Percentiles rank a stretch among this genome's conserved stretches.
Evolutionary conservation across 331 rosid species (phyloP).

Genomic region (Prunus yedoensis): DNA sequence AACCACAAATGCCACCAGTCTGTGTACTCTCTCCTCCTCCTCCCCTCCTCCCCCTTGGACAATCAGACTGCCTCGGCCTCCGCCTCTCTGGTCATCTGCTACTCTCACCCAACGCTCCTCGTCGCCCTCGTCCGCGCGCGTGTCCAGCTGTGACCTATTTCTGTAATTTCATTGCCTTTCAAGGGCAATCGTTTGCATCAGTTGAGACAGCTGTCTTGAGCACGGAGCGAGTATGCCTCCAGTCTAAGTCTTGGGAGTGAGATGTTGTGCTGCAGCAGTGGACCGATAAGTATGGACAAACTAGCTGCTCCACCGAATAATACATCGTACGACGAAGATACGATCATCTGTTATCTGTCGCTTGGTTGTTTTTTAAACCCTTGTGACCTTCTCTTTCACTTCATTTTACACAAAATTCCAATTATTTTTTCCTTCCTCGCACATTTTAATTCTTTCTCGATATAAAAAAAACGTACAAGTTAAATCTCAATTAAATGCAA

Average conservation of each 20-base stretch:
- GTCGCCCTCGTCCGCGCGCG: slow-evolving; percentile 2
- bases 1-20: slow-evolving; percentile 30
- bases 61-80: background rate
- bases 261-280: background rate
- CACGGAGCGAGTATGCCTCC: background rate
- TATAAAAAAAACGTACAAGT: too few species aligned
- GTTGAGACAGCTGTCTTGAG: background rate
- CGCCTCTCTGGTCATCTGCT: background rate
- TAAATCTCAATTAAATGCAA: too few species aligned
- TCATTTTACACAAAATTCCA: background rate
- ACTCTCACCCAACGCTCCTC: background rate
- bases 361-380: slow-evolving; percentile 2
- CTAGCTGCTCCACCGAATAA: slow-evolving; percentile 16
- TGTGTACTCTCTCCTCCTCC: background rate
- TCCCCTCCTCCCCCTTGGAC: background rate
- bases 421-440: too few species aligned
- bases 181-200: background rate
- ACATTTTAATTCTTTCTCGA: too few species aligned
- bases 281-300: background rate
- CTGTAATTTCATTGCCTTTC: background rate
- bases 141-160: background rate
- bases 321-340: slow-evolving; percentile 31
- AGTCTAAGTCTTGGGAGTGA: background rate
- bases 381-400: background rate
- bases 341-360: slow-evolving; percentile 23